A percentile compares a stretch with the other conserved stretches of the same genome.
Evolutionary conservation across 2,329 filamentous ascomycete genomes (phyloP).

Genomic region (Chrysosphaeria jannelii): DNA sequence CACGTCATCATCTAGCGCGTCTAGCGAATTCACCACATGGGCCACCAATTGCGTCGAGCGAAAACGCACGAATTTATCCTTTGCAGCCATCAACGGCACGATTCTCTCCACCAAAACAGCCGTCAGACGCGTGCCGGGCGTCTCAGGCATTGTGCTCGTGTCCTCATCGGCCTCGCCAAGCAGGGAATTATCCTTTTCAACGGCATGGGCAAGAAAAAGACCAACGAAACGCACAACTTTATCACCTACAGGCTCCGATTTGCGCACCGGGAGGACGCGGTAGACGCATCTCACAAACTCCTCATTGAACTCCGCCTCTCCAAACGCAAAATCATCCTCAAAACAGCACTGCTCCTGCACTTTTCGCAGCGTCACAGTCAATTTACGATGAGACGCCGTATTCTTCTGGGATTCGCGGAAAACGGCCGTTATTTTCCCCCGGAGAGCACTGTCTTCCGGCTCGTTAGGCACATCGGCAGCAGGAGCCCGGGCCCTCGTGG

Average conservation of each 20-base stretch:
- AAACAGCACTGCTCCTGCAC: conserved; percentile 65
- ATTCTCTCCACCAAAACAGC: conserved; percentile 42
- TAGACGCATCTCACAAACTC: conserved; percentile 65
- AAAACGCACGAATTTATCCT: conserved; percentile 82
- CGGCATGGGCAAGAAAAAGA: conserved; percentile 49
- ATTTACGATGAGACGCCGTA: conserved; percentile 68
- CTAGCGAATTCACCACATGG: conserved; percentile 74
- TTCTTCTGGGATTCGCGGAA: conserved; percentile 68
- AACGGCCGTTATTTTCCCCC: conserved; percentile 39
- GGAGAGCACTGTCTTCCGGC: conserved; percentile 35
- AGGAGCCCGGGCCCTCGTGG: too few species aligned
- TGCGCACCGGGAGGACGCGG: conserved; percentile 63
- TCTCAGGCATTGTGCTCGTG: conserved; percentile 44
- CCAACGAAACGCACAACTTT: conserved; percentile 62
- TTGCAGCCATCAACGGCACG: conserved; percentile 48
- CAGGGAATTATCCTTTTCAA: conserved; percentile 39
- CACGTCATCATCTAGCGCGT: conserved; percentile 72
- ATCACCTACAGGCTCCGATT: conserved; percentile 69
- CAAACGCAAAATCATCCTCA: conserved; percentile 34
- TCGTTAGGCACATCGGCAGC: conserved; percentile 43
- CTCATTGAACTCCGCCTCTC: conserved; percentile 61
- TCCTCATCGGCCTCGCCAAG: conserved; percentile 34
- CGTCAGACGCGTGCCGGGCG: conserved; percentile 53
- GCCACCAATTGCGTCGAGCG: conserved; percentile 70
- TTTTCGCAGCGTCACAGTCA: conserved; percentile 65